These are phyloP conservation scores for Dionaea muscipula DNA, from an alignment of 179 eudicot genomes.

Conservation along the genomic window DNA sequence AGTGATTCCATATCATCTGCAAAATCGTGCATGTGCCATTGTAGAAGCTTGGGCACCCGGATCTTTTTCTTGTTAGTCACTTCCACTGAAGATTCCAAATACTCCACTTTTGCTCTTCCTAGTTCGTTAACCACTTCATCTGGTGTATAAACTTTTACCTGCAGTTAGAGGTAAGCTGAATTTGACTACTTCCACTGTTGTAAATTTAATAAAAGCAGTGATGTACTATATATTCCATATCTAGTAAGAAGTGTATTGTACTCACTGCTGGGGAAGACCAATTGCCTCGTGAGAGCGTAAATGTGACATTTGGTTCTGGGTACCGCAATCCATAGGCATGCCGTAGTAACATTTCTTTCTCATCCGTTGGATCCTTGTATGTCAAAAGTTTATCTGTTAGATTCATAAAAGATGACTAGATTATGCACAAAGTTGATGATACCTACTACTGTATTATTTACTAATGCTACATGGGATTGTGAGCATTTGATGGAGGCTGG, in stretches of 20 bases:
- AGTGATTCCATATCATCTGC: conserved; percentile 79
- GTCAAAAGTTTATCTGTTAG: conserved; percentile 9
- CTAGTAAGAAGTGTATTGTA: background rate
- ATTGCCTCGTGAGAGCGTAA: conserved; percentile 81
- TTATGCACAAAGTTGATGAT: background rate
- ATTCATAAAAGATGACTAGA: background rate
- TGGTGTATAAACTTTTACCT: conserved; percentile 66
- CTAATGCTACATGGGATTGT: background rate
- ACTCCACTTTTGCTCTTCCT: conserved; percentile 69
- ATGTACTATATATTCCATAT: too few relatives aligned
- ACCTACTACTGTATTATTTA: background rate
- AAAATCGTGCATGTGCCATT: conserved; percentile 90
- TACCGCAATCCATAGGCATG: conserved; percentile 66
- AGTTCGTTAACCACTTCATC: conserved; percentile 67
- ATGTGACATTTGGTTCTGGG: conserved; percentile 86
- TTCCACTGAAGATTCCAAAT: conserved; percentile 72
- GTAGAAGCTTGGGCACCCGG: conserved; percentile 76
- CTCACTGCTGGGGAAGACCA: conserved; percentile 92
- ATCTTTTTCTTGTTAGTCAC: conserved; percentile 71
- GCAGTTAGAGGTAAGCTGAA: conserved; percentile 8
- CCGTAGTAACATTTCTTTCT: conserved; percentile 59
- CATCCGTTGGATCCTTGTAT: conserved; percentile 40
- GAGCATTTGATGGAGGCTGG: background rate
- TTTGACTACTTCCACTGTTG: too few relatives aligned
- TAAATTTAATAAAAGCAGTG: too few relatives aligned